Base-by-base conservation (phyloP, 108 stramenopile genomes). In the Nitzschia sp. region DNA sequence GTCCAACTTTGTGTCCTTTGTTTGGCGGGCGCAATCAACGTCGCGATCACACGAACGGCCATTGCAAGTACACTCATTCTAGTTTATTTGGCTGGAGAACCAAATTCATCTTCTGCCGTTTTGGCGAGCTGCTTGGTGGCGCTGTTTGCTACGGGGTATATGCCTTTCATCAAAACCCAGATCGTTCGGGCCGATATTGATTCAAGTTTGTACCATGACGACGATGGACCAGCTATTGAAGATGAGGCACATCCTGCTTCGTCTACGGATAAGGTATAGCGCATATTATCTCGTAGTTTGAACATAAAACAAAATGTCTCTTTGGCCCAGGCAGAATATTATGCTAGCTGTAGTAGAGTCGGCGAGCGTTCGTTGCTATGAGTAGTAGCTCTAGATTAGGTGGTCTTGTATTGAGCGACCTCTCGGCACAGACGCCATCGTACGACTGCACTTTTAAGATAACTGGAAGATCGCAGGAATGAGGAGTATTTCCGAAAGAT, bases 1-100 rank as follows among this genome's bases (percentile, higher is more conserved):
- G 22, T 76, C 16, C 73, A 71, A 52, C 13, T 80, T 25, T 72
- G 68, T 3, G 74, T 70, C n/a, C 69, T 87, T 13, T 82, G 82
- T 48, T 64, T 83, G 31, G 81, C 83, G n/a, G 86, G 80, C 25
- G 81, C 75, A 17, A 82, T 87, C 36, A 87, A 84, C 52, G 86
- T 87, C 34, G 80, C 82, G 17, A 87, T 87, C 21, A 87, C 86
- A 41, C 59, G 86, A 46, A 87, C 86, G 21, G 56, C 83, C 1
- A 58, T 87, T 4, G 82, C 86, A 25, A 82, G 77, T 8, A 65
- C 80, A 11, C 56, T 87, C 19, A 87, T 84, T 46, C 63, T 87
- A 50, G 72, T 60, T 17, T 82, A 67, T 45, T 72, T 87, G 0
- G 71, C 83, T 17, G 86, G 86, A 25, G 86, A 87, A 54, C 86